Base-by-base conservation (phyloP, 176 grass and related monocot species). In the Elaeis guineensis region DNA sequence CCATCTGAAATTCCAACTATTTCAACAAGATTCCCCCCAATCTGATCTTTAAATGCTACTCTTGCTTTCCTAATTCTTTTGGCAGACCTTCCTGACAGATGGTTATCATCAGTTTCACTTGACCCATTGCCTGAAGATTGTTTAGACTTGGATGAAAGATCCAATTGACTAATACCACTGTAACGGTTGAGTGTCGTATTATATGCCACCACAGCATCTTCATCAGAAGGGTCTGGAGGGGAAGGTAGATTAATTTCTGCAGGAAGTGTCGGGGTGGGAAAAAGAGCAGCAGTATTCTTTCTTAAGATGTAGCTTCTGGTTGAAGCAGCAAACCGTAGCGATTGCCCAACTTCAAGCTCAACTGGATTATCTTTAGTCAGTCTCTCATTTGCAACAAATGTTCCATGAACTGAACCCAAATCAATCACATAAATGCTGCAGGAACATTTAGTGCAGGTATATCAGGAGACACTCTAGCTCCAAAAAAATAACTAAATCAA, bases 1-100 rank as follows among this genome's bases (percentile, higher is more conserved):
- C 92, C 92, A 77, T 97, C 92, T 69, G 92, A 97, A 59, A 82
- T 89, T 49, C 92, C 92, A 80, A 97, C 92, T 19, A 97, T 87
- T 69, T 97, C 79, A 71, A 85, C 89, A 73, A 97, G 72, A 44
- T 14, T 44, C 35, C 84, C 87, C 21, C 93, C 84, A 69, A 77
- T 52, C 65, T 97, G 87, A 82, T 92, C 93, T 74, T 72, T 82
- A 67, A 97, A 97, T 68, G 81, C 64, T 6, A 97, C 84, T 54
- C 87, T 78, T 65, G 48, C 51, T 19, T 70, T 90, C 78, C 68
- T 97, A 54, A 54, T 85, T 80, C 62, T 97, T 73, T 97, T 97
- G 1, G 50, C 57, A 17, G 84, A 67, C 59, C 91, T 90, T 76
- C 71, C 77, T 52, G 17, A 44, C 15, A 16, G 17, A 19, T 74